Base-by-base conservation (phyloP, 495 filamentous ascomycete species). In the Beverwykella pulmonaria region DNA sequence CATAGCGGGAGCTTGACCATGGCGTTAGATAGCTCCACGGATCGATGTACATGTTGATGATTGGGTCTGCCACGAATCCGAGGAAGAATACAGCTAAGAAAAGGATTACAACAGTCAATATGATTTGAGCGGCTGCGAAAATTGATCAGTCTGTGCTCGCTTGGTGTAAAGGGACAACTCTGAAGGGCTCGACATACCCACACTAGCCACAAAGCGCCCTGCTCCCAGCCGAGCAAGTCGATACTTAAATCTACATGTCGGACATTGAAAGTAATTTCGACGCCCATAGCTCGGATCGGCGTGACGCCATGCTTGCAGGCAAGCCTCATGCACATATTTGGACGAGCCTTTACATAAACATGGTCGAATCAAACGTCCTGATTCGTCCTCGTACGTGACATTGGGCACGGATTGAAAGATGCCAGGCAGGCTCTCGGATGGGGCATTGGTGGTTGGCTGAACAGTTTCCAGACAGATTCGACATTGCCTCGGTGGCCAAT, bases 291-390 rank as follows among this genome's bases (percentile, higher is more conserved):
- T 71, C 7, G 90, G 89, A 73, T 92, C 87, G 10, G 89, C 81
- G 54, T 88, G 81, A 63, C 94, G 88, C 94, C 94, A 98, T 30
- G 82, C 78, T 73, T 93, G 88, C 20, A 98, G 81, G 75, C 94
- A 98, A n/a, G 87, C 90, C 75, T 96, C 91, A 75, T 98, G 94
- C 34, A 98, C 92, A 80, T 96, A 97, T 77, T 89, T 88, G 61
- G 92, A 90, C 15, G 88, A 90, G 58, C 94, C 94, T 78, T 90
- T 93, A 81, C 94, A 98, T 76, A 87, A 86, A 82, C 94, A 98
- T 4, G 94, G 94, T 27, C 90, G 88, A 53, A 98, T 82, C n/a
- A 98, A 80, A 5, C 92, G 88, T 41, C 92, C 92, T 34, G 84
- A 79, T 60, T 89, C 91, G 1, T 92, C 93, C 17, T 88, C 83